Evolutionary conservation across 768 basidiomycete species (phyloP).

Genomic region (Pholiota molesta): DNA sequence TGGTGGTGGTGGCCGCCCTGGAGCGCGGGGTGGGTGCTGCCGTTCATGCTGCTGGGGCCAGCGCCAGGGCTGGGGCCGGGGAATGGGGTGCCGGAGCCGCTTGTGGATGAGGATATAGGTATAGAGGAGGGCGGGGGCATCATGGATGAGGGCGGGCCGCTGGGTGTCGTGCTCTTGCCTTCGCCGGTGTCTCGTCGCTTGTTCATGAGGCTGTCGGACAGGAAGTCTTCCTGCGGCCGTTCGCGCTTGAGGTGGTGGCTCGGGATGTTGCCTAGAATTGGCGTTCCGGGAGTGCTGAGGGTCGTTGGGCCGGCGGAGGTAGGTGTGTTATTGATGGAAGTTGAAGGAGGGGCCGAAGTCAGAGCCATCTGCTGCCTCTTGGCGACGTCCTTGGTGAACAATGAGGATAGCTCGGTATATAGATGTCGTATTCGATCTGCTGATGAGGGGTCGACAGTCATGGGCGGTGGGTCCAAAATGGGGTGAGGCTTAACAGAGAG

Average conservation of each 20-base stretch:
- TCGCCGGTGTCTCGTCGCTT: constrained; percentile 78
- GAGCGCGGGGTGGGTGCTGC: constrained; percentile 1
- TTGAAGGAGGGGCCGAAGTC: not conserved
- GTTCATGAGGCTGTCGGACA: constrained; percentile 35
- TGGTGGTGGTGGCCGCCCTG: constrained; percentile 6
- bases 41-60: not conserved
- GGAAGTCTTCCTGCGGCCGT: constrained; percentile 52
- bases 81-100: constrained; percentile 6
- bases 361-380: constrained; percentile 40
- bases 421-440: constrained; percentile 67
- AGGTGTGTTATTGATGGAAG: not conserved
- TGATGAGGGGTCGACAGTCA: constrained; percentile 38
- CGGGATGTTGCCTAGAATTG: not conserved
- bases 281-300: constrained; percentile 7
- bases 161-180: constrained; percentile 9
- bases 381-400: constrained; percentile 61
- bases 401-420: constrained; percentile 59
- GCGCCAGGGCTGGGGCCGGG: not conserved
- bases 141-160: constrained; percentile 20
- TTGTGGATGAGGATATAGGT: constrained; percentile 1
- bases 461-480: constrained; percentile 54
- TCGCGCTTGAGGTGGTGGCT: constrained; percentile 59
- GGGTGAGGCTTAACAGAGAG: constrained; percentile 42
- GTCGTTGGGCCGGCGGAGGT: not conserved
- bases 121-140: constrained; percentile 43